These are phyloP conservation scores for Oryza brachyantha DNA, from an alignment of 176 grass and related monocot genomes.

Conservation along the genomic window DNA sequence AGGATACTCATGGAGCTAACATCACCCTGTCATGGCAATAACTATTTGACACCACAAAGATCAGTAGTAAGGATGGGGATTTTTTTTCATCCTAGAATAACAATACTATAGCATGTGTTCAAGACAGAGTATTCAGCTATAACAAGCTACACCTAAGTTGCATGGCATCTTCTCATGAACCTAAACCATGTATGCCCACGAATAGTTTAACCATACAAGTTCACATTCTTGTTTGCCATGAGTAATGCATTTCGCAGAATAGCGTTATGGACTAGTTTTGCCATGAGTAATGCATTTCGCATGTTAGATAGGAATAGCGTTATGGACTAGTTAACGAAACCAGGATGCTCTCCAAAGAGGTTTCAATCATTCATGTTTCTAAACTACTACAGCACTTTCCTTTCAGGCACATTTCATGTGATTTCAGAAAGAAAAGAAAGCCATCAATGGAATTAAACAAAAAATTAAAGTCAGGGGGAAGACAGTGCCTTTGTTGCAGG, in stretches of 20 bases:
- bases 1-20: background rate
- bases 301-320: background rate
- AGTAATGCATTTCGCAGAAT: too few species aligned
- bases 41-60: too few species aligned
- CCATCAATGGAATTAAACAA: background rate
- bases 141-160: background rate
- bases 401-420: background rate
- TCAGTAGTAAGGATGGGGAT: background rate
- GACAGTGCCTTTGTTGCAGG: background rate
- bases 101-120: background rate
- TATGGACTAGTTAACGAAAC: background rate
- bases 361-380: background rate
- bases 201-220: background rate
- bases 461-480: background rate
- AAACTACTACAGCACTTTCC: background rate
- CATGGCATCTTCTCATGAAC: background rate
- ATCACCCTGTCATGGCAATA: background rate
- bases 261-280: too few species aligned
- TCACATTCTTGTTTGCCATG: background rate
- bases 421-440: conserved; percentile 2
- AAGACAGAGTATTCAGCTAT: background rate
- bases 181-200: background rate
- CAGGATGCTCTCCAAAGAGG: background rate
- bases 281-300: too few species aligned
- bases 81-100: background rate